These are phyloP conservation scores for Mycosphaerella arachidis DNA, from an alignment of 2,329 filamentous ascomycete genomes.

Conservation along the genomic window DNA sequence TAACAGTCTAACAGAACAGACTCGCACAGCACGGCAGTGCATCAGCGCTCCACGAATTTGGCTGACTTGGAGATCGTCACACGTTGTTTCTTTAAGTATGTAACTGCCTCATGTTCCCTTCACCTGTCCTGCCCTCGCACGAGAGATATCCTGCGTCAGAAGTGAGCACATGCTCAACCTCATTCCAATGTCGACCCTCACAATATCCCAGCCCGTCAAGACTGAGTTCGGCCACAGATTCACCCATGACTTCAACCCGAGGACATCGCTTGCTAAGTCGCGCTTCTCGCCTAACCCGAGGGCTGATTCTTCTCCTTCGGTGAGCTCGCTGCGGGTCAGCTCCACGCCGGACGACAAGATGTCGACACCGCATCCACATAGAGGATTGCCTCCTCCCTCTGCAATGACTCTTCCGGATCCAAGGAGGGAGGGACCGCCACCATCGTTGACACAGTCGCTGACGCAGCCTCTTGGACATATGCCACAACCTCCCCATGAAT, in stretches of 20 bases:
- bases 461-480: slow-evolving; percentile 35
- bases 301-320: slow-evolving; percentile 34
- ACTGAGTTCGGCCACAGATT: slow-evolving; percentile 45
- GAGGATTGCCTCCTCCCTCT: slow-evolving; percentile 51
- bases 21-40: slow-evolving; percentile 1
- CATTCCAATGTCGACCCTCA: slow-evolving; percentile 44
- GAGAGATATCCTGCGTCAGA: slow-evolving; percentile 4
- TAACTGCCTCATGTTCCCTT: slow-evolving; percentile 15
- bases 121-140: slow-evolving; percentile 10
- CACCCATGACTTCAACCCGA: slow-evolving; percentile 46
- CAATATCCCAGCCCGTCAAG: slow-evolving; percentile 46
- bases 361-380: slow-evolving; percentile 50
- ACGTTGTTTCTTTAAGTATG: slow-evolving; percentile 16
- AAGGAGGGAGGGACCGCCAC: slow-evolving; percentile 34
- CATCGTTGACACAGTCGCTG: slow-evolving; percentile 37
- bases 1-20: slow-evolving; percentile 4
- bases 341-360: slow-evolving; percentile 38
- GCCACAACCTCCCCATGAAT: slow-evolving; percentile 44
- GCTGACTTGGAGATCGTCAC: slow-evolving; percentile 16
- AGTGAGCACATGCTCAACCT: slow-evolving; percentile 23
- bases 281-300: slow-evolving; percentile 39
- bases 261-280: slow-evolving; percentile 36
- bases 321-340: slow-evolving; percentile 40
- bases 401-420: slow-evolving; percentile 51
- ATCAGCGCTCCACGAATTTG: slow-evolving; percentile 11